Conservation (phyloP, 2,329 filamentous ascomycete species). For the Triangularia setosa region DNA sequence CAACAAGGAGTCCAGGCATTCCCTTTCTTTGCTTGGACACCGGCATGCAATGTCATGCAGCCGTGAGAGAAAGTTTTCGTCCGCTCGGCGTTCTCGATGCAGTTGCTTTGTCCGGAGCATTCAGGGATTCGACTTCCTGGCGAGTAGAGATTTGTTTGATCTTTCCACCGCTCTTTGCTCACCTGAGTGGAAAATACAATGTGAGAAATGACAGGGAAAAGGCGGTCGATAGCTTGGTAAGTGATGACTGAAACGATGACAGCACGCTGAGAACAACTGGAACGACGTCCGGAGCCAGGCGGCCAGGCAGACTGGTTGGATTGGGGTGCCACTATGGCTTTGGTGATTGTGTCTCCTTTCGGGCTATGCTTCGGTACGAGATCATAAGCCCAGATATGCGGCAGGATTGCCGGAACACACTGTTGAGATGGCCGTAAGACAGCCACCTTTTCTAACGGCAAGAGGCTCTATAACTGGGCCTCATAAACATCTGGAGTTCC, state of each 20-base stretch:
- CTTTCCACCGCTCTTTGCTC: slow-evolving; percentile 47
- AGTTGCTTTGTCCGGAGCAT: slow-evolving; percentile 44
- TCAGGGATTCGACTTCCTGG: slow-evolving; percentile 48
- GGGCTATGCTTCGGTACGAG: not conserved
- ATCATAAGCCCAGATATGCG: not conserved
- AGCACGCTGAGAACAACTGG: not conserved
- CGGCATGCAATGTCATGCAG: slow-evolving; percentile 39
- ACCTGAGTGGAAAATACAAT: slow-evolving; percentile 39
- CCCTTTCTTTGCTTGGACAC: slow-evolving; percentile 36
- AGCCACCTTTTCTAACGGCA: not conserved
- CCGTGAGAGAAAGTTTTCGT: slow-evolving; percentile 30
- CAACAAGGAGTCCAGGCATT: slow-evolving; percentile 38
- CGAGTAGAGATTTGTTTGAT: slow-evolving; percentile 44
- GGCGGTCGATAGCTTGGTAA: slow-evolving; percentile 17
- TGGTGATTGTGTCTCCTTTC: not conserved
- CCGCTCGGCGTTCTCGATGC: slow-evolving; percentile 40
- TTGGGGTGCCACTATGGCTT: slow-evolving; percentile 11
- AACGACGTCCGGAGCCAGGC: not conserved
- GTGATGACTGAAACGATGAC: slow-evolving; percentile 3
- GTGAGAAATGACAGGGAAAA: slow-evolving; percentile 37
- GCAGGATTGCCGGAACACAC: not conserved
- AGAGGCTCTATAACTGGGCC: not conserved
- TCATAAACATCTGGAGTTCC: not conserved
- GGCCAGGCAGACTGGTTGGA: slow-evolving; percentile 1
- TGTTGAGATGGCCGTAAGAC: slow-evolving; percentile 16